Percentiles rank a stretch among this genome's conserved stretches.
Conservation (phyloP, 2,329 filamentous ascomycete species). For the Paraconiothyrium brasiliense region DNA sequence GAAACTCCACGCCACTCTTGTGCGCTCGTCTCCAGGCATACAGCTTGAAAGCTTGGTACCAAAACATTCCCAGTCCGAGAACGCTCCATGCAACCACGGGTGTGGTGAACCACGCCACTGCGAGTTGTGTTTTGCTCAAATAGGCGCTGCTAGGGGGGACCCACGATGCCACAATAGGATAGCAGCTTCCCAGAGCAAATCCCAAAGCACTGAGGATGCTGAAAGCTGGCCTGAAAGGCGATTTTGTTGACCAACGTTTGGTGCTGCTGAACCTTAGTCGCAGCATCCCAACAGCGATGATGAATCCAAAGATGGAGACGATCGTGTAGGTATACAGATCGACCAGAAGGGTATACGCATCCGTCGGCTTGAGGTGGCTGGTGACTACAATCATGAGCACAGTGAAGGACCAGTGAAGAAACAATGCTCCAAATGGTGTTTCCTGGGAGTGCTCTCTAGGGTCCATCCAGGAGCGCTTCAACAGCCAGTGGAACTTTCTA, state of each 20-base stretch:
- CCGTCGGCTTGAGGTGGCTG: slow-evolving; percentile 17
- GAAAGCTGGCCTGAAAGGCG: too few relatives aligned
- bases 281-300: too few relatives aligned
- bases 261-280: too few relatives aligned
- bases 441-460: too few relatives aligned
- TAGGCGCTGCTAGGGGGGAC: slow-evolving; percentile 1
- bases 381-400: slow-evolving; percentile 27
- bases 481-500: too few relatives aligned
- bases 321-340: slow-evolving; percentile 7
- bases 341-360: slow-evolving; percentile 26
- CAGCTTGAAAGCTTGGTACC: slow-evolving; percentile 6
- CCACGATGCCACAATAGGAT: background rate
- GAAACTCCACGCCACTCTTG: slow-evolving; percentile 5
- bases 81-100: slow-evolving; percentile 9
- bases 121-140: background rate
- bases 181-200: too few relatives aligned
- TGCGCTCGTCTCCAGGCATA: slow-evolving; percentile 9
- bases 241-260: too few relatives aligned
- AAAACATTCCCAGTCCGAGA: slow-evolving; percentile 6
- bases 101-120: slow-evolving; percentile 5
- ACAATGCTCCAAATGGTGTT: too few relatives aligned
- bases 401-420: slow-evolving; percentile 28
- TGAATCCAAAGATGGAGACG: too few relatives aligned
- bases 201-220: too few relatives aligned
- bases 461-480: too few relatives aligned